Base-by-base conservation (phyloP, 2,329 filamentous ascomycete genomes). In the Fusarium humuli region DNA sequence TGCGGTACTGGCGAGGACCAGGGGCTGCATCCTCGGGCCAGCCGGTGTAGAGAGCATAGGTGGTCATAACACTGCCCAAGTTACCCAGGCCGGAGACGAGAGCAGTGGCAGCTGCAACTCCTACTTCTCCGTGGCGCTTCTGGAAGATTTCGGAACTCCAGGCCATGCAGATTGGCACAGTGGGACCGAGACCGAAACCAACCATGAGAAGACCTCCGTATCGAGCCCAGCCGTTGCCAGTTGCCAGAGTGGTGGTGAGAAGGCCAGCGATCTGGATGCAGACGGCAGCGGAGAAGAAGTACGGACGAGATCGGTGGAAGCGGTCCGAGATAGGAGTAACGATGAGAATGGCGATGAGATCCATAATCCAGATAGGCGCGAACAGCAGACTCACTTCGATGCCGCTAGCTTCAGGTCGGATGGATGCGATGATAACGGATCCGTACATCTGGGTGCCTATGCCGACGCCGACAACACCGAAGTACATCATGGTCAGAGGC, bases 101-200 rank as follows among this genome's bases (percentile, higher is more conserved):
- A 5, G 94, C 94, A 3, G 92, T 90, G 1, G 94, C 94, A 16
- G 94, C 92, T 6, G 94, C 94, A 9, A 97, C 94, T 58, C 94
- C 94, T 23, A 97, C 93, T 80, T 97, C 94, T 48, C 94, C 93
- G 76, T 97, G 94, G 14, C 94, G 91, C 32, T 88, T 87, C 81
- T 97, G 94, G 83, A 97, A 97, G 76, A 97, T 91, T 80, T 97
- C 92, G 68, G 90, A 93, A 32, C 92, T 94, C 94, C 94, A 97
- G 37, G 94, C 91, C 94, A 97, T 97, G 79, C 92, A 95, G 76
- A 95, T 95, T 13, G 94, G 94, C 2, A 97, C 94, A 0, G 94
- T 97, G 6, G 94, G 94, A 2, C 94, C 94, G 3, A 97, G 89
- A 0, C 94, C 94, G 75, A 97, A 97, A 7, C 94, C 94, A 37